These are phyloP conservation scores for Teunomyces barrocoloradensis DNA, from an alignment of 805 yeast genomes.

Conservation along the genomic window DNA sequence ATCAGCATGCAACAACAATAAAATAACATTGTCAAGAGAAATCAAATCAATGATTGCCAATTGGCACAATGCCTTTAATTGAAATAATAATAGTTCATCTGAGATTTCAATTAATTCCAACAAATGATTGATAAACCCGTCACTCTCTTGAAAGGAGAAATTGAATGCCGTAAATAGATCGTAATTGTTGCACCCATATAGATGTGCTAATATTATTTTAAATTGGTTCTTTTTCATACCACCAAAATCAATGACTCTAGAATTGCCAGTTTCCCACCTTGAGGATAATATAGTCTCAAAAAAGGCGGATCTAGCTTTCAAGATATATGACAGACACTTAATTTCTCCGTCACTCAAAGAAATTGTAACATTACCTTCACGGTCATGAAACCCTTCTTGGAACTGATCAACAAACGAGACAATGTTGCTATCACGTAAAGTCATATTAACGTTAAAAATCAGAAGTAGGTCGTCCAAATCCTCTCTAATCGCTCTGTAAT, in stretches of 20 bases:
- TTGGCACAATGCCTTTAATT: slow-evolving; percentile 62
- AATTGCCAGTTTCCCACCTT: slow-evolving; percentile 45
- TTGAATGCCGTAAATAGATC: slow-evolving; percentile 36
- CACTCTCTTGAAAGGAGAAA: slow-evolving; percentile 16
- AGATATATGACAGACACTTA: slow-evolving; percentile 47
- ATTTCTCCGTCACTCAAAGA: slow-evolving; percentile 47
- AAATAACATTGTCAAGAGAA: slow-evolving; percentile 56
- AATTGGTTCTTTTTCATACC: slow-evolving; percentile 45
- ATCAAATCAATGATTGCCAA: slow-evolving; percentile 55
- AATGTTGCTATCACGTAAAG: background rate
- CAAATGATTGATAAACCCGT: slow-evolving; percentile 50
- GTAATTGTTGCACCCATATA: slow-evolving; percentile 54
- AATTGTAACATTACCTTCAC: slow-evolving; percentile 42
- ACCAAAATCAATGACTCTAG: slow-evolving; percentile 39
- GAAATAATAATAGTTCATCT: slow-evolving; percentile 61
- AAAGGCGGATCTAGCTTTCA: slow-evolving; percentile 58
- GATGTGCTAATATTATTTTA: slow-evolving; percentile 46
- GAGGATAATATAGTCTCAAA: slow-evolving; percentile 58
- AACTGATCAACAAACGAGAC: background rate
- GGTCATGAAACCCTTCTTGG: slow-evolving; percentile 4
- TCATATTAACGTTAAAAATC: background rate
- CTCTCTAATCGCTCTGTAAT: background rate
- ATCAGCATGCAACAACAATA: slow-evolving; percentile 55
- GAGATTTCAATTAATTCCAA: slow-evolving; percentile 59
- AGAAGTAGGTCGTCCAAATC: background rate